Evolutionary conservation across 495 filamentous ascomycete genomes (phyloP), one percentile per base, ranked within the genome.

Genomic region (Chaetomium cochliodes): DNA sequence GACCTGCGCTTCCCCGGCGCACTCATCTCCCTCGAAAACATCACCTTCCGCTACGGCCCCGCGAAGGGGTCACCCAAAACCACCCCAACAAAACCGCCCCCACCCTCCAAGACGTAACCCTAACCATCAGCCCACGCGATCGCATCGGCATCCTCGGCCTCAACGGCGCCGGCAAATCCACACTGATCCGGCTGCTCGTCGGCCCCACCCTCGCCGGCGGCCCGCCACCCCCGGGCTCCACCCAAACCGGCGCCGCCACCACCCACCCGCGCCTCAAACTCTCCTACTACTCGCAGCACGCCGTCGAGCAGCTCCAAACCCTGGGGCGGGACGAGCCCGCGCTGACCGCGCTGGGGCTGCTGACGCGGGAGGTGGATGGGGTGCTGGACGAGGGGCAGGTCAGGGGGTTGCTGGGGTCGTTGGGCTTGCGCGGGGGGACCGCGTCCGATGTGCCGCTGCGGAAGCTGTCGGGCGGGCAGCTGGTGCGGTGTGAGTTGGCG

Each of bases 241-340:
- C n/a, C 2, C 54, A 58, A 3, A 58, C 54, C 3, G 89, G 88
- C 0, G 83, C 82, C 11, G 70, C 88, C 4, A 79, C 84, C 2
- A 79, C 77, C 0, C 90, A 94, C 70, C 79, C 91, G 4, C 79
- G 88, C 20, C 72, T 90, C 25, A 84, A 83, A 54, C 72, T 90
- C 58, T 89, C 87, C 6, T 90, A 90, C 69, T 92, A 90, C 74
- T 85, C 87, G n/a, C 91, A 93, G 71, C 86, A 90, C 59, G 85
- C 87, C 0, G 88, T 92, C 2, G 88, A 91, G 65, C 76, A 81
- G 15, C 80, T 94, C 0, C 86, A 88, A 64, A 67, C 74, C 1
- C 61, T 72, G 15, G 75, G 69, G 5, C 69, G 74, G 20, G 80
- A 81, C 2, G 75, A 76, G 12, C 79, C 81, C 7, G 69, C 73